Conservation (phyloP, 179 eudicot species). For the Silene vulgaris region DNA sequence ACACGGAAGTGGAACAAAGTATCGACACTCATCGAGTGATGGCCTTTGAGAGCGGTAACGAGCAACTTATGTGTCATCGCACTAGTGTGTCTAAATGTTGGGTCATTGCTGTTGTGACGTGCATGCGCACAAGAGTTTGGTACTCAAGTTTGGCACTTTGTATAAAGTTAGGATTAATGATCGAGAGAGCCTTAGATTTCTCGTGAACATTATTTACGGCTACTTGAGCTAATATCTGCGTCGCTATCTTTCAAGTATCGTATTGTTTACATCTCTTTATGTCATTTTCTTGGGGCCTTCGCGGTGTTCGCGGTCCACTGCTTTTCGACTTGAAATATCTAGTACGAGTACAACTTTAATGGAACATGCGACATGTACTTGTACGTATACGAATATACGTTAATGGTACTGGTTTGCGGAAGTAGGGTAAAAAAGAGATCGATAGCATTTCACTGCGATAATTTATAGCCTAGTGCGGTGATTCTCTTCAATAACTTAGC, state of each 20-base stretch:
- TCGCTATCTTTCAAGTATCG: slow-evolving; percentile 11
- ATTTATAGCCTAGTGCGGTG: too few species aligned
- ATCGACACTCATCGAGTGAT: neutral
- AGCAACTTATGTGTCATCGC: neutral
- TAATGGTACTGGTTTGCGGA: neutral
- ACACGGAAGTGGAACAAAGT: too few species aligned
- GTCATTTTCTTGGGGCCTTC: neutral
- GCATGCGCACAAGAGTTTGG: slow-evolving; percentile 4
- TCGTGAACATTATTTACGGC: slow-evolving; percentile 12
- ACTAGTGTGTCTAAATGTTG: too few species aligned
- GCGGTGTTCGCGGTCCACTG: neutral
- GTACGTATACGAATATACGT: neutral
- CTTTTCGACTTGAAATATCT: neutral
- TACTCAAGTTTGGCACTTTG: slow-evolving; percentile 1
- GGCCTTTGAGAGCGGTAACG: neutral
- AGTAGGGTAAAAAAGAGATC: too few species aligned
- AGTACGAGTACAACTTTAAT: neutral
- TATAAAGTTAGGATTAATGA: neutral
- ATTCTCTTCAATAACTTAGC: too few species aligned
- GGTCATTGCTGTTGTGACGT: neutral
- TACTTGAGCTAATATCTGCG: neutral
- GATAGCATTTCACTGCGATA: too few species aligned
- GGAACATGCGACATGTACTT: neutral
- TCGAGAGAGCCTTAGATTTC: neutral
- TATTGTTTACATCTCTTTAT: neutral